phyloP scores from a whole-genome alignment of 495 filamentous ascomycete genomes.

The Neurospora hispaniola region DNA sequence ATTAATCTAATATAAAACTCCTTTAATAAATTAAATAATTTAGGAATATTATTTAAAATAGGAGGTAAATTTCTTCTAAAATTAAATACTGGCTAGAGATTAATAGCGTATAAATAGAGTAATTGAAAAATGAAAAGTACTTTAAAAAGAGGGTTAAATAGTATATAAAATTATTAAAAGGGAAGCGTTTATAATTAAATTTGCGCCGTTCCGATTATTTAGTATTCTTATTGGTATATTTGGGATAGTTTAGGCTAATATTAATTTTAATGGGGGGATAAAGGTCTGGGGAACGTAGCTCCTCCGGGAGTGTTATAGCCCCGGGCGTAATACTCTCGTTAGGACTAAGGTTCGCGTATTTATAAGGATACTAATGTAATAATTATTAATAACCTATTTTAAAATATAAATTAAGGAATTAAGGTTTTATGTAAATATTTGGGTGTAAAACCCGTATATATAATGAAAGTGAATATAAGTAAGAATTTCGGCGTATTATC shows the following conservation, averaged over 20 bases:
- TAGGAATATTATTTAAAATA: too few species aligned
- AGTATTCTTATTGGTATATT: constrained; percentile 47
- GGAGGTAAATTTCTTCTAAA: too few species aligned
- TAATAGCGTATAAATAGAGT: too few species aligned
- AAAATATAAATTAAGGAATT: constrained; percentile 68
- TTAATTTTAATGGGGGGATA: constrained; percentile 48
- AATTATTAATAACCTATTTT: constrained; percentile 53
- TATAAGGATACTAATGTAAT: constrained; percentile 55
- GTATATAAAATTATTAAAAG: too few species aligned
- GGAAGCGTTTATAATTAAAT: too few species aligned
- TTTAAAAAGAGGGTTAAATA: too few species aligned
- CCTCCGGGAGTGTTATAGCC: constrained; percentile 54
- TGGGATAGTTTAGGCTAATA: constrained; percentile 46
- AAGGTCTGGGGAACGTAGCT: constrained; percentile 50
- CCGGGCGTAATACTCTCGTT: constrained; percentile 13
- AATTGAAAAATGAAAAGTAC: too few species aligned
- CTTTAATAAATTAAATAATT: too few species aligned
- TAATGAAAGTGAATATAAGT: constrained; percentile 57
- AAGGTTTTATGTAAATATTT: constrained; percentile 60
- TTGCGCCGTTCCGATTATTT: constrained; percentile 44
- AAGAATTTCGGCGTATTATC: constrained; percentile 50
- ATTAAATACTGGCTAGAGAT: too few species aligned
- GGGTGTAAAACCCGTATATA: constrained; percentile 57
- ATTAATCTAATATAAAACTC: too few species aligned
- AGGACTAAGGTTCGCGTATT: constrained; percentile 20